Conservation (phyloP, 768 basidiomycete genomes). For the Tephrocybe sp. region DNA sequence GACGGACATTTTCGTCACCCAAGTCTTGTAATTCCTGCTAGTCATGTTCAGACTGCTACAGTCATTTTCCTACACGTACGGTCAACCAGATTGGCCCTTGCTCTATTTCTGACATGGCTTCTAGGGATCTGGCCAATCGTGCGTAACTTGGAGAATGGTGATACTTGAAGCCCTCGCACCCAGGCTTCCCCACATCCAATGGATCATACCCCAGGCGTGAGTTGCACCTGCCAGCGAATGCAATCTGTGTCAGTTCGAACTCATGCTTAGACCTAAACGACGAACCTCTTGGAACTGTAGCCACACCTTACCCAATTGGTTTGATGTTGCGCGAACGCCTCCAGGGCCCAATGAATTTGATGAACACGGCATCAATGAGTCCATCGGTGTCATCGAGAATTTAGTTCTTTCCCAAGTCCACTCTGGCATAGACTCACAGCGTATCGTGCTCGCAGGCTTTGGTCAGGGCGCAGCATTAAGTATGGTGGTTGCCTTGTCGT, state of each 20-base stretch:
- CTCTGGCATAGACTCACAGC: constrained; percentile 30
- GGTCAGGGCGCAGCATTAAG: constrained; percentile 41
- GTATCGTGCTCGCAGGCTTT: constrained; percentile 40
- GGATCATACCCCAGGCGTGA: constrained; percentile 44
- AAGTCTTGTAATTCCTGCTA: constrained; percentile 19
- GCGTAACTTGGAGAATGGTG: constrained; percentile 33
- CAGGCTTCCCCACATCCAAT: constrained; percentile 36
- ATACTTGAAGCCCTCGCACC: constrained; percentile 31
- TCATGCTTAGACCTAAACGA: constrained; percentile 23
- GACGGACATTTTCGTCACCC: constrained; percentile 10
- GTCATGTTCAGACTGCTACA: constrained; percentile 53
- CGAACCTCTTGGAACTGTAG: constrained; percentile 29
- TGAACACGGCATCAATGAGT: constrained; percentile 29
- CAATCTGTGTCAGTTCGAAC: neutral
- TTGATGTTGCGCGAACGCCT: constrained; percentile 36
- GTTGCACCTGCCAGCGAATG: constrained; percentile 6
- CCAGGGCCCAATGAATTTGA: constrained; percentile 36
- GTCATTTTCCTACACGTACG: constrained; percentile 73
- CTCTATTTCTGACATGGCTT: neutral
- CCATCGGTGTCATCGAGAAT: constrained; percentile 32
- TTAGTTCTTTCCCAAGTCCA: constrained; percentile 37
- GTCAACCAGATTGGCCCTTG: no score
- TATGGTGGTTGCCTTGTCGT: constrained; percentile 37
- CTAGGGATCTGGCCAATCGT: constrained; percentile 40
- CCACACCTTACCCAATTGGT: constrained; percentile 37